A percentile compares a stretch with the other conserved stretches of the same genome.
Conservation (phyloP, 176 grass and related monocot species). For the Rhipidocladum racemiflorum region DNA sequence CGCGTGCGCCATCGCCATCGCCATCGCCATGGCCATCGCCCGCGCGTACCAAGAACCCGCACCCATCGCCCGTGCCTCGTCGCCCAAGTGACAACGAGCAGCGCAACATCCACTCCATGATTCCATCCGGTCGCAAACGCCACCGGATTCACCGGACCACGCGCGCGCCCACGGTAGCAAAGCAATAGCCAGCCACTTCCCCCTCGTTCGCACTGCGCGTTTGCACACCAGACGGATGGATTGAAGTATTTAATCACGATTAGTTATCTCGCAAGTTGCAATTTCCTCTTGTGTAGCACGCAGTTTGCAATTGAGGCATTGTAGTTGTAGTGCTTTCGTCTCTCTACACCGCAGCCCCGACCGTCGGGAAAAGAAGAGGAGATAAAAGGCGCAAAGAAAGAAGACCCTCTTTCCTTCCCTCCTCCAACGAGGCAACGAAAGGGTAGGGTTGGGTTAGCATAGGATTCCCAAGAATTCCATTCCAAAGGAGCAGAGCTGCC, state of each 20-base stretch:
- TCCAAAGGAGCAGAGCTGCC: background rate
- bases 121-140: background rate
- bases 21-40: background rate
- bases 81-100: background rate
- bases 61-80: background rate
- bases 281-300: background rate
- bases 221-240: background rate
- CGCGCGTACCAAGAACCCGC: background rate
- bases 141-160: background rate
- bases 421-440: too few relatives aligned
- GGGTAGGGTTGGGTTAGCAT: background rate
- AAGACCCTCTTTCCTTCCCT: background rate
- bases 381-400: constrained; percentile 3
- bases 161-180: background rate
- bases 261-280: background rate
- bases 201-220: background rate
- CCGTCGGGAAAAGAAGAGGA: background rate
- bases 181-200: background rate
- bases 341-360: background rate
- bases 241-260: background rate
- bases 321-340: background rate
- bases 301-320: background rate
- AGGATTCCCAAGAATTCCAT: constrained; percentile 47
- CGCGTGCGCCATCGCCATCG: background rate
- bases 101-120: background rate